A percentile compares a stretch with the other conserved stretches of the same genome.
Evolutionary conservation across 495 filamentous ascomycete species (phyloP).

Genomic region (Hypoxylon perforatum): DNA sequence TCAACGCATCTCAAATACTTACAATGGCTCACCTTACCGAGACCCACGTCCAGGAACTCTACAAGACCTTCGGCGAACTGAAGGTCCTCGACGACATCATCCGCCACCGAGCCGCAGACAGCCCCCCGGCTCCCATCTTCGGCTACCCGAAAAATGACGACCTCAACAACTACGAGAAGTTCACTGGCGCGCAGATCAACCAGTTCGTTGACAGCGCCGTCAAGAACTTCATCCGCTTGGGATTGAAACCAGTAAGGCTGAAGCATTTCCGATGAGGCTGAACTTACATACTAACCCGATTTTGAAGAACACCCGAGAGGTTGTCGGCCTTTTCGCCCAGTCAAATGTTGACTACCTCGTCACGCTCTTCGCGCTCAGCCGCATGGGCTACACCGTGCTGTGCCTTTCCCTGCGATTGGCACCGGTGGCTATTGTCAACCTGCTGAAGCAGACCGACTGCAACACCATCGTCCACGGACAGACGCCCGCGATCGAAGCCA

Average conservation of each 20-base stretch:
- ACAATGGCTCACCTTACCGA: conserved; percentile 25
- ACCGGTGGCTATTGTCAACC: conserved; percentile 57
- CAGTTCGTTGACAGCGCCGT: conserved; percentile 58
- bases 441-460: conserved; percentile 56
- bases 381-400: conserved; percentile 65
- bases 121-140: conserved; percentile 56
- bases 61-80: conserved; percentile 37
- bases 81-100: conserved; percentile 59
- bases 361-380: conserved; percentile 64
- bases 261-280: not conserved
- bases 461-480: conserved; percentile 49
- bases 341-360: conserved; percentile 66
- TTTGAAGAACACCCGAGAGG: conserved; percentile 38
- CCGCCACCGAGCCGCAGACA: conserved; percentile 58
- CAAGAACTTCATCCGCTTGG: conserved; percentile 26
- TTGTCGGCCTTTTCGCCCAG: conserved; percentile 60
- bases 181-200: conserved; percentile 61
- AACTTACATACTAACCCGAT: not conserved
- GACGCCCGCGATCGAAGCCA: conserved; percentile 50
- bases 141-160: conserved; percentile 55
- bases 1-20: not conserved
- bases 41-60: conserved; percentile 13
- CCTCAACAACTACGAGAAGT: conserved; percentile 54
- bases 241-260: conserved; percentile 27
- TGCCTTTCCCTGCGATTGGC: conserved; percentile 66